Conservation (phyloP, 495 filamentous ascomycete species). For the Trichoderma asperelloides region DNA sequence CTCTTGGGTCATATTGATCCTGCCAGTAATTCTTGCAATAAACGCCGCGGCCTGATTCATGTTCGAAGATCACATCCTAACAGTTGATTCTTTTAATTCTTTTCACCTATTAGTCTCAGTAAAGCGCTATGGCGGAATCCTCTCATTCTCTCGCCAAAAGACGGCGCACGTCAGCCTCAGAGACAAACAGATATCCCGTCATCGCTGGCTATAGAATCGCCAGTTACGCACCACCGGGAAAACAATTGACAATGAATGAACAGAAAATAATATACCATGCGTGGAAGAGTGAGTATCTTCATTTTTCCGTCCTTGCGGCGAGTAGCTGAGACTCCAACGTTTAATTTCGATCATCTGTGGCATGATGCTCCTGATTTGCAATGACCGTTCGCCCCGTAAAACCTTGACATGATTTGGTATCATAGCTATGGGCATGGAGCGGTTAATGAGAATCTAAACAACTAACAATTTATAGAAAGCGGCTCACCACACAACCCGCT, state of each 20-base stretch:
- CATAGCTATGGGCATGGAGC: background rate
- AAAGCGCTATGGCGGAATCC: background rate
- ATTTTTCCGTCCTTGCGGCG: background rate
- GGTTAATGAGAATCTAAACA: background rate
- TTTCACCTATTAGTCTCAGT: background rate
- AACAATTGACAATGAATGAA: background rate
- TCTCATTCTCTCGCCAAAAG: background rate
- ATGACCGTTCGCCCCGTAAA: background rate
- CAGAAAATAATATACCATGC: background rate
- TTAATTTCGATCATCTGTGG: background rate
- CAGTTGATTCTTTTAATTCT: background rate
- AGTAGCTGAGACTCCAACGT: background rate
- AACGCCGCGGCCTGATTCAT: background rate
- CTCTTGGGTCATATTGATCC: background rate
- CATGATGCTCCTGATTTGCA: background rate
- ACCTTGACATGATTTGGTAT: background rate
- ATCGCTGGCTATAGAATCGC: background rate
- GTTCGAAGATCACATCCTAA: background rate
- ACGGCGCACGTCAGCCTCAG: background rate
- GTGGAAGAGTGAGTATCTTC: background rate
- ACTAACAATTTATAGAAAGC: background rate
- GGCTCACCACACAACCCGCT: background rate
- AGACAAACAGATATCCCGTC: background rate
- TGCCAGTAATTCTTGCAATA: background rate
- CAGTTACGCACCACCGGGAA: background rate